These are phyloP conservation scores for Albifimbria verrucaria DNA, from an alignment of 2,329 filamentous ascomycete genomes.

Conservation along the genomic window DNA sequence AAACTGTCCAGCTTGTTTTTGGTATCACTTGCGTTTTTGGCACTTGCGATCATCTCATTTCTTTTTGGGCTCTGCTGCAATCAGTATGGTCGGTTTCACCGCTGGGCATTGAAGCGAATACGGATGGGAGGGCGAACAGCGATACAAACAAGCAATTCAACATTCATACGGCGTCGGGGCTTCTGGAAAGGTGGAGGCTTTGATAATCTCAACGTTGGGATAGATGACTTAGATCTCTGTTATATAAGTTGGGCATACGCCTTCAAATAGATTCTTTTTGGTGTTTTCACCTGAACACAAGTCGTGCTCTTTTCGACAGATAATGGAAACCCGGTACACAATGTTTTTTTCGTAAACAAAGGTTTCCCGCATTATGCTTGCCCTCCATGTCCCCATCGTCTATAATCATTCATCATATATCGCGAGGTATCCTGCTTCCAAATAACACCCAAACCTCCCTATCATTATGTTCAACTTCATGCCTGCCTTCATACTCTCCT, in stretches of 20 bases:
- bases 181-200: not conserved
- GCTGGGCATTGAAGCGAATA: no score
- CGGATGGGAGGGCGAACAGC: not conserved
- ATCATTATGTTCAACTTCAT: constrained; percentile 4
- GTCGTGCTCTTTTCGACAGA: no score
- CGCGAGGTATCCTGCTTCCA: constrained; percentile 11
- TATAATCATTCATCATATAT: constrained; percentile 16
- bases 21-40: no score
- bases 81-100: no score
- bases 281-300: no score
- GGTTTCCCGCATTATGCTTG: no score
- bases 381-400: no score
- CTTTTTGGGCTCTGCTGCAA: no score
- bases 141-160: not conserved
- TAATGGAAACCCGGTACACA: no score
- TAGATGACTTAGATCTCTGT: not conserved
- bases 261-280: not conserved
- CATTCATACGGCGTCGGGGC: constrained; percentile 2
- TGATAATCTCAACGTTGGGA: not conserved
- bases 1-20: no score
- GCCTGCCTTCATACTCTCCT: constrained; percentile 10
- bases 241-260: not conserved
- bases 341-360: not conserved
- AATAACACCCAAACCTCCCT: constrained; percentile 10
- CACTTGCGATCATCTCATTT: no score